Base-by-base conservation (phyloP, 2,329 filamentous ascomycete species). In the Ustulina deusta region DNA sequence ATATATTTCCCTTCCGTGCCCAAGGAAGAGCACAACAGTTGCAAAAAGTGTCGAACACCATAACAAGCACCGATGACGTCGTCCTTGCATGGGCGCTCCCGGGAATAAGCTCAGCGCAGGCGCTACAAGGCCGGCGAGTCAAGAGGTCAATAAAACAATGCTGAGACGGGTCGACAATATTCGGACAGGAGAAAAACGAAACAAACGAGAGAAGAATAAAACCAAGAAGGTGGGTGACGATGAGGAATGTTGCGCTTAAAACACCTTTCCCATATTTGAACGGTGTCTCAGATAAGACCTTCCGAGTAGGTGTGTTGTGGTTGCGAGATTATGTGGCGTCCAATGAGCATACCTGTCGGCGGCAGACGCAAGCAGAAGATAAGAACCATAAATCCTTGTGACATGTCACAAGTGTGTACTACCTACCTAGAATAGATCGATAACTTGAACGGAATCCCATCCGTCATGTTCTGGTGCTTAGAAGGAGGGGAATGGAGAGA, bases 281-380 rank as follows among this genome's bases (percentile, higher is more conserved):
- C 29, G 59, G 25, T 58, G 38, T 62, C 48, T 49, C 32, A 29
- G 60, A 60, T 63, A 63, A 67, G 60, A 27, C 60, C 29, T 55
- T 36, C 55, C 34, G 42, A 51, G 15, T 2, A 55, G 40, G 60
- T 34, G 34, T 13, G 36, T 40, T 40, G 25, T 32, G 27, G 49
- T 61, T 13, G 56, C 51, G 58, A 61, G 38, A 63, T 59, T 44
- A 27, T 17, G 66, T 69, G 63, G 66, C 63, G 66, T 66, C 66
- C 66, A 69, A 66, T 69, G 25, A 49, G 56, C 42, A 52, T 42
- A 56, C 15, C 7, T 7, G 7, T 59, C 38, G 13, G 56, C 56
- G 34, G 38, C 46, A 46, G 32, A 49, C 40, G 20, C 46, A 20
- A 15, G 17, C 54, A 40, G 32, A 27, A 66, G 59, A 67, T 63